Base-by-base conservation (phyloP, 1,284 basidiomycete genomes). In the Cutaneotrichosporon cutaneum region DNA sequence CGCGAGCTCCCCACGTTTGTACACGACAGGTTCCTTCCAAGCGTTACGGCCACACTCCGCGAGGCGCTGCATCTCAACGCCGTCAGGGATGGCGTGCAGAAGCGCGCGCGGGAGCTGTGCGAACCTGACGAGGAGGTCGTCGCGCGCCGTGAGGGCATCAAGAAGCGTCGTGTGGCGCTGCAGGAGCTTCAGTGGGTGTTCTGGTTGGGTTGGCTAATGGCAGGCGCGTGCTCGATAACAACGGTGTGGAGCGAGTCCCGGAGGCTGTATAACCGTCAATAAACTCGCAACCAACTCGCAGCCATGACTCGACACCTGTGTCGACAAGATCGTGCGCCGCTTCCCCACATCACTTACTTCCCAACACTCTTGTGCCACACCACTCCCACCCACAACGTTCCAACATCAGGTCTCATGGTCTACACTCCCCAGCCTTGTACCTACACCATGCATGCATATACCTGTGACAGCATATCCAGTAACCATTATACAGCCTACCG, bases 51-150 rank as follows among this genome's bases (percentile, higher is more conserved):
- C 14, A 35, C 54, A 0, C 48, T 71, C 18, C 44, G 65, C 35
- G 36, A 56, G 4, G 65, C 58, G 2, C 61, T 71, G n/a, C 44
- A 39, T 1, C 44, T 70, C 5, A 54, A 68, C 13, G 22, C 55
- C 3, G 60, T 70, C 3, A 24, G 33, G 13, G 59, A 52, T 5
- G 21, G 8, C 0, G 58, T 61, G 3, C 30, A 21, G 21, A 61
- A 63, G 39, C 54, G 52, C n/a, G 59, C 52, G 3, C 26, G n/a
- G 14, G 52, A 33, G 13, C 26, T 60, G 10, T 58, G 64, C 13
- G 70, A 70, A 24, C 60, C 61, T 1, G 62, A 66, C 51, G 35
- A 16, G 1, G 52, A 60, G 22, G 57, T 58, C 13, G 64, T 61
- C 10, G 44, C 14, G 5, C 54, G 62, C 21, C 56, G 68, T 9